These are phyloP conservation scores for Austroboletus rostrupii DNA, from an alignment of 1,284 basidiomycete species.

Conservation along the genomic window DNA sequence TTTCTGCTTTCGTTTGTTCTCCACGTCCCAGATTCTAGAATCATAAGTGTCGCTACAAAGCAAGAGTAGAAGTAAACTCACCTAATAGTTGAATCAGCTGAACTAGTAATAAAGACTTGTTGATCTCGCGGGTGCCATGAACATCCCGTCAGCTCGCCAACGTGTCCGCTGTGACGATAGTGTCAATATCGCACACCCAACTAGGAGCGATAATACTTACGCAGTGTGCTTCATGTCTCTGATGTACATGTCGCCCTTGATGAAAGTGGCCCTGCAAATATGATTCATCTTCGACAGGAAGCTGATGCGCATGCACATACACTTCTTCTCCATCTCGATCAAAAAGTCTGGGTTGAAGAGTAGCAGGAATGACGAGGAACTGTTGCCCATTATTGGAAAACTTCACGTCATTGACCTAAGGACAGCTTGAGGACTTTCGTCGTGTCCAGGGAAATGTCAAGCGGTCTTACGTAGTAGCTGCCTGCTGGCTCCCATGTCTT, in stretches of 20 bases:
- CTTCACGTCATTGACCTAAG: conserved; percentile 82
- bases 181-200: conserved; percentile 10
- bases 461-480: conserved; percentile 78
- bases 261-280: conserved; percentile 72
- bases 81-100: conserved; percentile 94
- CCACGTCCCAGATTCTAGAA: conserved; percentile 87
- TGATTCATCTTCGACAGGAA: conserved; percentile 34
- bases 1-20: conserved; percentile 87
- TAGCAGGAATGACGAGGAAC: conserved; percentile 85
- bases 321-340: conserved; percentile 86
- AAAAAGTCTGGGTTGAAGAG: conserved; percentile 84
- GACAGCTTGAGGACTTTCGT: conserved; percentile 4
- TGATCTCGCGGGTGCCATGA: conserved; percentile 87
- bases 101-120: conserved; percentile 84
- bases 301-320: conserved; percentile 55
- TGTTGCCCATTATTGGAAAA: conserved; percentile 84
- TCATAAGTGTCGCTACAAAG: conserved; percentile 2
- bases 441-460: conserved; percentile 1
- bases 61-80: conserved; percentile 32
- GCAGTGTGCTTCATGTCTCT: conserved; percentile 97
- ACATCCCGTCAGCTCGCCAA: conserved; percentile 86
- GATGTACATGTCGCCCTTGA: conserved; percentile 97
- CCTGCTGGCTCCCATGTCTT: conserved; percentile 93
- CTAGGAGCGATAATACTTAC: conserved; percentile 43
- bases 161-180: conserved; percentile 74